Evolutionary conservation across 805 yeast species (phyloP).

Genomic region (Huiozyma sinensis): DNA sequence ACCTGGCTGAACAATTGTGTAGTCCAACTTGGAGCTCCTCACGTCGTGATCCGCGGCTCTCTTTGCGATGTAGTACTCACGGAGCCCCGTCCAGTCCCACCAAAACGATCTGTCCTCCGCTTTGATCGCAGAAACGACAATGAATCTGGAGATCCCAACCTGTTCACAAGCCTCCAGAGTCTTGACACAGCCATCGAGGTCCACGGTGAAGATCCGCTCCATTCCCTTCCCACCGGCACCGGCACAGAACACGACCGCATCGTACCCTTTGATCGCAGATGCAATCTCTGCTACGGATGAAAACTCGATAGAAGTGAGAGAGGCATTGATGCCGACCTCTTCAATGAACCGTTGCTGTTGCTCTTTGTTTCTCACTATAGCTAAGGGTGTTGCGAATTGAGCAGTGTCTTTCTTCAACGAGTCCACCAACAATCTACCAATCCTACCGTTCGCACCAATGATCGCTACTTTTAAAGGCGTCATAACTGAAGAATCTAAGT

Average conservation of each 20-base stretch:
- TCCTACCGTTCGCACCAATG: conserved; percentile 53
- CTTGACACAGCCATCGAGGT: conserved; percentile 51
- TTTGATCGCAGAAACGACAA: conserved; percentile 46
- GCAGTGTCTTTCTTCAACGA: conserved; percentile 21
- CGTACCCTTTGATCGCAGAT: conserved; percentile 34
- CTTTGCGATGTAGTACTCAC: conserved; percentile 49
- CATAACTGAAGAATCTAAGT: not conserved
- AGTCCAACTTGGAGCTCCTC: conserved; percentile 35
- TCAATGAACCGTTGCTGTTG: conserved; percentile 34
- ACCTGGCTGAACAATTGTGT: conserved; percentile 50
- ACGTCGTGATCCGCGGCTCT: conserved; percentile 45
- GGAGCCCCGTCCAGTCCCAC: conserved; percentile 29
- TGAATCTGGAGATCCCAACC: conserved; percentile 35
- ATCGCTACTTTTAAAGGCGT: conserved; percentile 30
- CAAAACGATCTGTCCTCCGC: conserved; percentile 42
- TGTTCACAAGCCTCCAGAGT: conserved; percentile 42
- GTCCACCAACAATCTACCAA: conserved; percentile 40
- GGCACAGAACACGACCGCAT: conserved; percentile 50
- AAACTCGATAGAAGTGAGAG: conserved; percentile 32
- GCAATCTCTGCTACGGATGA: conserved; percentile 29
- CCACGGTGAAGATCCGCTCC: conserved; percentile 39
- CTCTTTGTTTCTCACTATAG: conserved; percentile 35
- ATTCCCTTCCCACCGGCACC: conserved; percentile 52
- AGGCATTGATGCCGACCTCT: conserved; percentile 30
- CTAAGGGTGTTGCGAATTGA: conserved; percentile 31